Percentiles rank a stretch among this genome's conserved stretches.
These are phyloP conservation scores for Cyclotella baltica DNA, from an alignment of 108 stramenopile species.

Conservation along the genomic window DNA sequence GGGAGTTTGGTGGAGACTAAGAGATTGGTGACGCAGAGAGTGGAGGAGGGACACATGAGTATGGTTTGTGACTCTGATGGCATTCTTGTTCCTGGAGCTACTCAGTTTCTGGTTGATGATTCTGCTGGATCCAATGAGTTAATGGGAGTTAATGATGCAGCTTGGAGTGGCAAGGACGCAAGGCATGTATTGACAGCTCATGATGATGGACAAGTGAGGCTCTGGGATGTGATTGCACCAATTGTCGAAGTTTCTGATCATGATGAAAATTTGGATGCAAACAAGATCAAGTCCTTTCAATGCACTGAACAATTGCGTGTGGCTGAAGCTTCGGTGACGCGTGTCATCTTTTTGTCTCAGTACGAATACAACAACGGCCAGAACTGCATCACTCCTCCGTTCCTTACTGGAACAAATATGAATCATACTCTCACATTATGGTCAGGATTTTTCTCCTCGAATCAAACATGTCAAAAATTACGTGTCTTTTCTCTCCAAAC, in stretches of 20 bases:
- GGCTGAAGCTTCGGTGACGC: conserved; percentile 19
- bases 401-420: conserved; percentile 63
- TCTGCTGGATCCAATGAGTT: background rate
- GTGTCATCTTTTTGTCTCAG: conserved; percentile 60
- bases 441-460: conserved; percentile 60
- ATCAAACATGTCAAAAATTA: conserved; percentile 27
- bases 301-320: conserved; percentile 21
- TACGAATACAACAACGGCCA: conserved; percentile 42
- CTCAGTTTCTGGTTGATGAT: conserved; percentile 43
- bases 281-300: background rate
- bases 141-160: conserved; percentile 60
- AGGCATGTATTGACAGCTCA: conserved; percentile 72
- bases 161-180: conserved; percentile 65
- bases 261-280: too few species aligned
- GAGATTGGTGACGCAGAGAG: background rate
- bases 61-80: conserved; percentile 9
- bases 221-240: conserved; percentile 67
- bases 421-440: conserved; percentile 73
- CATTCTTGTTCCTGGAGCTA: conserved; percentile 52
- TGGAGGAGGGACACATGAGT: background rate
- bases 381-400: conserved; percentile 64
- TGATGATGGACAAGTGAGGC: conserved; percentile 63
- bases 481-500: conserved; percentile 56
- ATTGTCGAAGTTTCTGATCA: too few species aligned
- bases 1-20: conserved; percentile 71